These are phyloP conservation scores for Aspergillus arachidicola DNA, from an alignment of 2,329 filamentous ascomycete genomes.

Conservation along the genomic window DNA sequence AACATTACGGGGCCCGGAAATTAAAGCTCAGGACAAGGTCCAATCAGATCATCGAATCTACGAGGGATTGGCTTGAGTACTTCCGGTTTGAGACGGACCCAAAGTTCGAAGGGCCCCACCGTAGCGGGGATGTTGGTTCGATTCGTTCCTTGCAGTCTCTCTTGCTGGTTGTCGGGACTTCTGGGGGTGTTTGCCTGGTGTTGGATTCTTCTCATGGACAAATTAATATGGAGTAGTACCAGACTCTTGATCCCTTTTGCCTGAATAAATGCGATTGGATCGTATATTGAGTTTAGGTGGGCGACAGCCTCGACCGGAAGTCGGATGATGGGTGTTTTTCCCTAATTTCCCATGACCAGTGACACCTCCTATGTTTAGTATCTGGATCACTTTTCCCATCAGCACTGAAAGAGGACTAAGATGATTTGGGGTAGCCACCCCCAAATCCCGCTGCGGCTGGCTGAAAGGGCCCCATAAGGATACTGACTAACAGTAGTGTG, in stretches of 20 bases:
- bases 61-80: neutral
- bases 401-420: neutral
- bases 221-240: neutral
- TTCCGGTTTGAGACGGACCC: neutral
- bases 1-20: conserved; percentile 1
- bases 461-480: conserved; percentile 1
- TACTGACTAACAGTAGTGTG: neutral
- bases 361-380: neutral
- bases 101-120: neutral
- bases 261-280: neutral
- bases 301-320: neutral
- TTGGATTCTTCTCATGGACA: neutral
- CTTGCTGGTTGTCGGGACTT: neutral
- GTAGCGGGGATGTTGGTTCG: neutral
- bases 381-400: neutral
- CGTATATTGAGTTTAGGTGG: neutral
- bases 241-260: neutral
- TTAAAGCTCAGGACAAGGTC: neutral
- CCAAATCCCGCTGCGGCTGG: neutral
- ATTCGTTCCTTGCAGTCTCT: neutral
- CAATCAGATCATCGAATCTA: neutral
- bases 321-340: neutral
- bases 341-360: neutral
- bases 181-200: neutral
- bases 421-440: neutral